phyloP scores from a whole-genome alignment of 306 rosid species.

The Quercus suber region DNA sequence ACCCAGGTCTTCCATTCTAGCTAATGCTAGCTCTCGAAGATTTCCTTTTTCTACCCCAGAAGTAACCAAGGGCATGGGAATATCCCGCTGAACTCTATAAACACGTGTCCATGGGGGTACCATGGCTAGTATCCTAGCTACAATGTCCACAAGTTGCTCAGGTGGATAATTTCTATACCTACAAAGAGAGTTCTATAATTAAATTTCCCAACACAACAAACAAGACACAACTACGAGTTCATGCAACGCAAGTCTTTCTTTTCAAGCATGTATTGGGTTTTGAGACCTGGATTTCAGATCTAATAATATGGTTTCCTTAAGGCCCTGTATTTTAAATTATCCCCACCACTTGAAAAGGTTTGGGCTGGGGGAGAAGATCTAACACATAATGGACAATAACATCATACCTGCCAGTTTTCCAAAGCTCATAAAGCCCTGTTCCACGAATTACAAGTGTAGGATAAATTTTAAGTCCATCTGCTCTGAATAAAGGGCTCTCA shows the following conservation, averaged over 20 bases:
- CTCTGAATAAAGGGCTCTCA: conserved; percentile 87
- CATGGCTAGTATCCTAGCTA: conserved; percentile 91
- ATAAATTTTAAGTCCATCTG: conserved; percentile 97
- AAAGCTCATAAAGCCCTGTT: conserved; percentile 97
- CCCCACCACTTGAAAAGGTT: not conserved
- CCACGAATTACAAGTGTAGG: conserved; percentile 98
- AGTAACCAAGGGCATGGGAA: conserved; percentile 98
- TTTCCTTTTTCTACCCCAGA: conserved; percentile 99
- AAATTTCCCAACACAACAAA: conserved; percentile 12
- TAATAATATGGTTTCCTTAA: not conserved
- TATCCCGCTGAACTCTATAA: conserved; percentile 97
- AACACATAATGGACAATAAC: conserved; percentile 1
- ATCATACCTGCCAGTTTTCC: conserved; percentile 95
- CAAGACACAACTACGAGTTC: not conserved
- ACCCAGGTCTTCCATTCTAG: conserved; percentile 97
- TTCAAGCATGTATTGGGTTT: not conserved
- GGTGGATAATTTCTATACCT: conserved; percentile 98
- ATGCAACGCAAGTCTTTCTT: not conserved
- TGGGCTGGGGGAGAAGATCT: not conserved
- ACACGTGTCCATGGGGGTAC: conserved; percentile 99
- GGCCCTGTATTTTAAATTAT: not conserved
- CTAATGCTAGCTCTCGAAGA: conserved; percentile 88
- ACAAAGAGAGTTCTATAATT: conserved; percentile 23
- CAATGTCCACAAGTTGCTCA: conserved; percentile 94
- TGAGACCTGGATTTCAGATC: not conserved